Conservation (phyloP, 1,284 basidiomycete genomes). For the Hymenochaete sp. region DNA sequence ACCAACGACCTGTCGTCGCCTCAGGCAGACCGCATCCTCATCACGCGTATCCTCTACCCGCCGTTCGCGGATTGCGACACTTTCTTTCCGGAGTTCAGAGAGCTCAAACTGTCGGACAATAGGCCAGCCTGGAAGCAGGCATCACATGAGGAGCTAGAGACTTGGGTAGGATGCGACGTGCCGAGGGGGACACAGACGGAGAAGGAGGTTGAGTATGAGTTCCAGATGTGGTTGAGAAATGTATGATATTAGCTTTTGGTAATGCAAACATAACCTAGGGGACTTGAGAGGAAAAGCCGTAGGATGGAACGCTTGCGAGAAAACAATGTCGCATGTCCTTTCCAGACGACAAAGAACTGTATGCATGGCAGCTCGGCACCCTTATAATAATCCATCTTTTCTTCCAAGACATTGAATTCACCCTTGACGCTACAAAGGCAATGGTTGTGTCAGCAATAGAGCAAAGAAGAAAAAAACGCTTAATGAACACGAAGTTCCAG, state of each 20-base stretch:
- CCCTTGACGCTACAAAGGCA: constrained; percentile 50
- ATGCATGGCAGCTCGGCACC: too few species aligned
- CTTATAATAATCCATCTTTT: too few species aligned
- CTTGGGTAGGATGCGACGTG: constrained; percentile 77
- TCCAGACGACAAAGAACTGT: too few species aligned
- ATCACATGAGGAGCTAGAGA: constrained; percentile 51
- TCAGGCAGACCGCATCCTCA: constrained; percentile 66
- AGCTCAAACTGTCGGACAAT: constrained; percentile 22
- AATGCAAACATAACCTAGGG: too few species aligned
- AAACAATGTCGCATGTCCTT: too few species aligned
- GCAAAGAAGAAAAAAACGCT: constrained; percentile 1
- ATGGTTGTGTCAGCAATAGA: constrained; percentile 6
- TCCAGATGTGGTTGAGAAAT: constrained; percentile 83
- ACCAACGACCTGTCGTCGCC: neutral
- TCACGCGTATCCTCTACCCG: constrained; percentile 77
- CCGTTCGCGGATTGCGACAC: constrained; percentile 79
- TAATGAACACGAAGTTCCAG: constrained; percentile 12
- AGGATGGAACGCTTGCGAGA: too few species aligned
- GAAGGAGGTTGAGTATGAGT: constrained; percentile 77
- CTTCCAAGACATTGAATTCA: too few species aligned
- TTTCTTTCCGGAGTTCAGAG: constrained; percentile 72
- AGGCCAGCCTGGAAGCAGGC: constrained; percentile 46
- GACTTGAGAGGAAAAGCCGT: too few species aligned
- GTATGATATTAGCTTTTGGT: too few species aligned
- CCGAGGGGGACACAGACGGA: constrained; percentile 70